Percentiles rank a stretch among this genome's conserved stretches.
Conservation (phyloP, 2,329 filamentous ascomycete genomes). For the Sphaerulina musiva region DNA sequence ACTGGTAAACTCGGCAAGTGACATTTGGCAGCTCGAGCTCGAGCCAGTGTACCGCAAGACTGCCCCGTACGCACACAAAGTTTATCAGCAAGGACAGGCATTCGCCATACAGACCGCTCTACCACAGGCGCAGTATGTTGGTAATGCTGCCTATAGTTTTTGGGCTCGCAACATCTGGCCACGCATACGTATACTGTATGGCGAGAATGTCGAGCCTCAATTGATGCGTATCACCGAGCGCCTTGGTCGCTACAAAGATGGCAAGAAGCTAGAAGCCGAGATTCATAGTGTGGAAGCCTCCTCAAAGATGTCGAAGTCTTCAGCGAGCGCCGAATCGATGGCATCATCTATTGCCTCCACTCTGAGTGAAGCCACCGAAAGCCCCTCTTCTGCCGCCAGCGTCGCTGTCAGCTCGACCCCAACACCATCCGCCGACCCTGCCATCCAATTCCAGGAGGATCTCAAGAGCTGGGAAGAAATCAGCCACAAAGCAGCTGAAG, state of each 20-base stretch:
- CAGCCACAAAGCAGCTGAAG: conserved; percentile 76
- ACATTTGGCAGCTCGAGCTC: conserved; percentile 65
- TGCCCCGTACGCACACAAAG: conserved; percentile 64
- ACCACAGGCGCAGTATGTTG: conserved; percentile 64
- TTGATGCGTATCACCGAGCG: conserved; percentile 85
- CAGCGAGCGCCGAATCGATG: conserved; percentile 23
- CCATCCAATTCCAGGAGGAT: conserved; percentile 65
- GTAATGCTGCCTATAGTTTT: conserved; percentile 63
- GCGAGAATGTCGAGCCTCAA: conserved; percentile 91
- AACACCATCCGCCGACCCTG: conserved; percentile 41
- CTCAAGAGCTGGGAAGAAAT: conserved; percentile 81
- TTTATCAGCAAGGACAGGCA: conserved; percentile 59
- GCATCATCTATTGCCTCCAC: conserved; percentile 27
- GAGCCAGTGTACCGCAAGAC: conserved; percentile 69
- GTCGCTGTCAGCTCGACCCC: conserved; percentile 29
- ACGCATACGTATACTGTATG: conserved; percentile 70
- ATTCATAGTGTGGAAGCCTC: conserved; percentile 48
- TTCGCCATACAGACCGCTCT: conserved; percentile 64
- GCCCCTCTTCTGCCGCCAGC: conserved; percentile 22
- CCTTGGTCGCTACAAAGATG: conserved; percentile 67
- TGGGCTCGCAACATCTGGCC: conserved; percentile 75
- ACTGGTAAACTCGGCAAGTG: conserved; percentile 55
- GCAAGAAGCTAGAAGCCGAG: conserved; percentile 55
- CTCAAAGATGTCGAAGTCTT: conserved; percentile 25
- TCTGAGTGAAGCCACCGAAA: conserved; percentile 24